Evolutionary conservation across 176 grass and related monocot genomes (phyloP).

Genomic region (Avena sativa): DNA sequence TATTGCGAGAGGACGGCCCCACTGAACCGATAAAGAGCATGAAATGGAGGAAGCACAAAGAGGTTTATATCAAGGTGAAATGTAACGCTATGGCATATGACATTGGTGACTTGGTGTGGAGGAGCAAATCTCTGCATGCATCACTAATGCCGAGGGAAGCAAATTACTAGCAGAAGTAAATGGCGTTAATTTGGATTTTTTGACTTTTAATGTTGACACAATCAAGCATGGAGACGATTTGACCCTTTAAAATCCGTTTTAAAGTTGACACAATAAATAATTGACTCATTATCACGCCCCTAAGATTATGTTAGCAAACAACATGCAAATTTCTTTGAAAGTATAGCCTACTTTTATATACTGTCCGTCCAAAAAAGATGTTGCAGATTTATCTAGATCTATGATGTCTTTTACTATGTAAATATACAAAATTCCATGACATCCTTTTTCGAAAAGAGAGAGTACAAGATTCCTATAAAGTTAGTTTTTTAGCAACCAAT

Average conservation of each 20-base stretch:
- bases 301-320: neutral
- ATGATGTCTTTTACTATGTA: too few relatives aligned
- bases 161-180: constrained; percentile 29
- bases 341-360: neutral
- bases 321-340: neutral
- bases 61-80: neutral
- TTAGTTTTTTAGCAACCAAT: neutral
- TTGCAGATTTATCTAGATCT: too few relatives aligned
- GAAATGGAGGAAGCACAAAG: neutral
- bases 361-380: too few relatives aligned
- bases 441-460: too few relatives aligned
- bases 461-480: neutral
- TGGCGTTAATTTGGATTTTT: neutral
- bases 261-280: neutral
- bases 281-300: neutral
- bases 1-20: neutral
- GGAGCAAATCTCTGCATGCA: neutral
- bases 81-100: neutral
- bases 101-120: neutral
- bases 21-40: neutral
- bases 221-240: neutral
- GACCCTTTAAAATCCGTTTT: neutral
- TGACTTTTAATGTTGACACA: neutral
- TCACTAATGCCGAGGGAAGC: neutral
- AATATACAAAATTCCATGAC: too few relatives aligned